Percentiles rank a stretch among this genome's conserved stretches.
phyloP scores from a whole-genome alignment of 805 yeast genomes.

The Babjeviella inositovora region DNA sequence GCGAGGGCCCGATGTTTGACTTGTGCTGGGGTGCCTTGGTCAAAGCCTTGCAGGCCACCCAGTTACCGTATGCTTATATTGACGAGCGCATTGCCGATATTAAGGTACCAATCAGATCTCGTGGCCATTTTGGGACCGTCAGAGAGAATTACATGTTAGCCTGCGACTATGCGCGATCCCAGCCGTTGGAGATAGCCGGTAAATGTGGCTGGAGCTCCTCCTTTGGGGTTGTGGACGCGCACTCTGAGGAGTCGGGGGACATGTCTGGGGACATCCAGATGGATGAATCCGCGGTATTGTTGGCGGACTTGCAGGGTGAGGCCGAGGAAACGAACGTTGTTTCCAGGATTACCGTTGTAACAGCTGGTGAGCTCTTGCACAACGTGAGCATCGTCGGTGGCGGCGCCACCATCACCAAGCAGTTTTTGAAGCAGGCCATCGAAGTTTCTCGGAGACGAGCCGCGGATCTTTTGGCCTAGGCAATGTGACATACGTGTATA shows the following conservation, averaged over 20 bases:
- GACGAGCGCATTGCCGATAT: conserved; percentile 44
- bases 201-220: conserved; percentile 29
- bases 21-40: conserved; percentile 55
- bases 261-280: conserved; percentile 12
- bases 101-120: conserved; percentile 32
- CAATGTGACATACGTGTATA: too few relatives aligned
- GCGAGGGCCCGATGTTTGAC: conserved; percentile 74
- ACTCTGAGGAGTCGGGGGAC: conserved; percentile 14
- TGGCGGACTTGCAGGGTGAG: conserved; percentile 74
- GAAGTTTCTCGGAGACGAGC: conserved; percentile 31
- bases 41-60: conserved; percentile 39
- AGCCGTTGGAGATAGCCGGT: conserved; percentile 18
- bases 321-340: conserved; percentile 55
- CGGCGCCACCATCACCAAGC: conserved; percentile 25
- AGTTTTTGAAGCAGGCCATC: conserved; percentile 28
- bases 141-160: conserved; percentile 33
- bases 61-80: conserved; percentile 52
- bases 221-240: conserved; percentile 40
- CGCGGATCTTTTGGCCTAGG: too few relatives aligned
- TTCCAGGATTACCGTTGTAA: conserved; percentile 34
- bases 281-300: conserved; percentile 17
- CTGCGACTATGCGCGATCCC: conserved; percentile 30
- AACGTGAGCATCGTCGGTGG: conserved; percentile 34
- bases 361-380: conserved; percentile 14
- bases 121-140: conserved; percentile 28